A percentile compares a stretch with the other conserved stretches of the same genome.
Evolutionary conservation across 768 basidiomycete species (phyloP).

Genomic region (Amanita rimosa): DNA sequence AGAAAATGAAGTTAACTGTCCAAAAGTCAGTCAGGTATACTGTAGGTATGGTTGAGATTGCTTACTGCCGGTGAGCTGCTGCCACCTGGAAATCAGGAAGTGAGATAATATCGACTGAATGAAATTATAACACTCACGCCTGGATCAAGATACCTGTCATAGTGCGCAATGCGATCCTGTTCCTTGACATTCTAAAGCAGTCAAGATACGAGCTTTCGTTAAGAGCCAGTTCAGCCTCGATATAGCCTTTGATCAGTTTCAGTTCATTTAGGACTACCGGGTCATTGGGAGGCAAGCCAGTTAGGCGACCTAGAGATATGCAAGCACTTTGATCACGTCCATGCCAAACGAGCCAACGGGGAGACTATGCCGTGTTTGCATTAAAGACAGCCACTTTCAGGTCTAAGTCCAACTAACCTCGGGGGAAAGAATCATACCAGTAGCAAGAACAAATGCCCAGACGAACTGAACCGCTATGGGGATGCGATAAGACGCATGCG

Average conservation of each 20-base stretch:
- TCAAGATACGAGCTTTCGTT: constrained; percentile 56
- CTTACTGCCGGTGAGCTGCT: constrained; percentile 50
- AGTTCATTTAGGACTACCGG: constrained; percentile 45
- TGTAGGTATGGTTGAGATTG: constrained; percentile 11
- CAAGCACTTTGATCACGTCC: constrained; percentile 50
- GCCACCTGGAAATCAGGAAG: constrained; percentile 7
- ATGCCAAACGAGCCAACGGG: constrained; percentile 68
- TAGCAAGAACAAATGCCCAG: constrained; percentile 63
- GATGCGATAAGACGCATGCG: constrained; percentile 51
- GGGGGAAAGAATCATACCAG: constrained; percentile 65
- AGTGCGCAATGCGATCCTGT: constrained; percentile 57
- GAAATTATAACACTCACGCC: constrained; percentile 14
- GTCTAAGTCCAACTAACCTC: constrained; percentile 24
- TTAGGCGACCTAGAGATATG: constrained; percentile 50
- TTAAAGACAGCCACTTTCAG: constrained; percentile 7
- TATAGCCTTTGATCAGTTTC: constrained; percentile 37
- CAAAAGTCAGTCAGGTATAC: background rate
- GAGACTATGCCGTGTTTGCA: constrained; percentile 29
- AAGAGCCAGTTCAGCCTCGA: constrained; percentile 48
- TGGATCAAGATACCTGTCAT: constrained; percentile 78
- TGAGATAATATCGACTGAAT: background rate
- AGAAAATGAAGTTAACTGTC: constrained; percentile 61
- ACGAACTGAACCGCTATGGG: constrained; percentile 71
- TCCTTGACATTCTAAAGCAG: constrained; percentile 45
- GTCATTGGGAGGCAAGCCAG: constrained; percentile 35